Percentiles rank a stretch among this genome's conserved stretches.
These are phyloP conservation scores for Blastomyces gilchristii DNA, from an alignment of 2,329 filamentous ascomycete species.

Conservation along the genomic window DNA sequence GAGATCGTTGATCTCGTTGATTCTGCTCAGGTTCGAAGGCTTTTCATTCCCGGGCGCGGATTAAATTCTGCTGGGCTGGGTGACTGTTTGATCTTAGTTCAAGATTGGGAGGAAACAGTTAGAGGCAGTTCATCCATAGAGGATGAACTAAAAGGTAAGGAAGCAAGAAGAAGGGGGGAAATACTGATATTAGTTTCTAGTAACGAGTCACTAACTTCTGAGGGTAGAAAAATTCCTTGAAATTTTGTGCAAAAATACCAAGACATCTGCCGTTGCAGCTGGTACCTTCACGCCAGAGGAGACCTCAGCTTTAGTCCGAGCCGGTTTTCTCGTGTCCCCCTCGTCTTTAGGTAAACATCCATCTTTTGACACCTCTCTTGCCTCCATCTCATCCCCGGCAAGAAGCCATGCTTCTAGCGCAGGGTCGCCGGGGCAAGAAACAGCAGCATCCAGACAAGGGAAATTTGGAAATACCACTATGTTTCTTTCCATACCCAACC, in stretches of 20 bases:
- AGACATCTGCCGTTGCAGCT: slow-evolving; percentile 38
- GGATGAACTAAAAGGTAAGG: slow-evolving; percentile 31
- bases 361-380: slow-evolving; percentile 34
- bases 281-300: slow-evolving; percentile 39
- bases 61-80: slow-evolving; percentile 46
- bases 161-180: slow-evolving; percentile 10
- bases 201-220: slow-evolving; percentile 41
- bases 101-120: slow-evolving; percentile 43
- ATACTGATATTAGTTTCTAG: slow-evolving; percentile 16
- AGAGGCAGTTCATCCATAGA: slow-evolving; percentile 26
- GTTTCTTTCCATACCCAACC: slow-evolving; percentile 50
- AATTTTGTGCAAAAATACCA: slow-evolving; percentile 39
- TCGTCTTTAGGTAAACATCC: slow-evolving; percentile 32
- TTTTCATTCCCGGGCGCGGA: slow-evolving; percentile 48
- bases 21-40: slow-evolving; percentile 42
- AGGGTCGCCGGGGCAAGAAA: not conserved
- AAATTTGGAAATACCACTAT: slow-evolving; percentile 25
- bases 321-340: slow-evolving; percentile 47
- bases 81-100: slow-evolving; percentile 47
- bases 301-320: slow-evolving; percentile 39
- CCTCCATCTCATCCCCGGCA: slow-evolving; percentile 20
- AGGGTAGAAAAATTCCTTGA: slow-evolving; percentile 40
- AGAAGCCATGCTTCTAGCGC: slow-evolving; percentile 8
- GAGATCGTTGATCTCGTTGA: slow-evolving; percentile 47
- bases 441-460: slow-evolving; percentile 7